Conservation (phyloP, 1,284 basidiomycete species). For the Mrakiaceae sp. region DNA sequence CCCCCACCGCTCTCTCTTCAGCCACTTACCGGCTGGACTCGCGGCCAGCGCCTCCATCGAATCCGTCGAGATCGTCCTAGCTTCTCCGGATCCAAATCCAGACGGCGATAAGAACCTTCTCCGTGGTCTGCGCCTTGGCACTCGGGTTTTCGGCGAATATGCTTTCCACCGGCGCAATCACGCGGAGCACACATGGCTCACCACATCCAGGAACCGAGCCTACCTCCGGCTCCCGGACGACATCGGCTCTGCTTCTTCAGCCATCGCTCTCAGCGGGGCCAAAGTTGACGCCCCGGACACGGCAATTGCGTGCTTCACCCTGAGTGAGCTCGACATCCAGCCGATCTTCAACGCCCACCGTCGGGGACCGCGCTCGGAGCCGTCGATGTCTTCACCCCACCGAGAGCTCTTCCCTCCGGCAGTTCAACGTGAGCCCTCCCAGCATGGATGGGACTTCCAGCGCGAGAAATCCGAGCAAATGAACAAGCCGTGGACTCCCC, state of each 20-base stretch:
- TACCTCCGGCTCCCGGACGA: constrained; percentile 47
- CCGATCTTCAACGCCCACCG: constrained; percentile 31
- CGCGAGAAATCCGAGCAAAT: not conserved
- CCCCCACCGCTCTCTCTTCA: not conserved
- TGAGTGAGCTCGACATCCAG: constrained; percentile 26
- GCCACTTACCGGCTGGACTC: constrained; percentile 45
- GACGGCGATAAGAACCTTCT: constrained; percentile 51
- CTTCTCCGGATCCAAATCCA: constrained; percentile 65
- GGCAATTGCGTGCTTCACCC: constrained; percentile 27
- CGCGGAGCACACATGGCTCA: constrained; percentile 40
- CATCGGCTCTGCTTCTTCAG: constrained; percentile 46
- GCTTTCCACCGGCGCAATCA: constrained; percentile 43
- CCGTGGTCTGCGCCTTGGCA: constrained; percentile 58
- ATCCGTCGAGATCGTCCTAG: constrained; percentile 55
- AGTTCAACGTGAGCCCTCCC: not conserved
- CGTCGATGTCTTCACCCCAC: not conserved
- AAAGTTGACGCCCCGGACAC: constrained; percentile 37
- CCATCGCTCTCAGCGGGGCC: constrained; percentile 37
- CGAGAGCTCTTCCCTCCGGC: constrained; percentile 15
- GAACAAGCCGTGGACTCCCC: not conserved
- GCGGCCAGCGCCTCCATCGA: constrained; percentile 49
- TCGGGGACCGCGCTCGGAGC: not conserved
- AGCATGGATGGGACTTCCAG: constrained; percentile 28
- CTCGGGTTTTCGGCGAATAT: constrained; percentile 49
- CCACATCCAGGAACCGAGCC: constrained; percentile 37